A percentile compares a stretch with the other conserved stretches of the same genome.
Evolutionary conservation across 345 rosid species (phyloP).

Genomic region (Stellera chamaejasme): DNA sequence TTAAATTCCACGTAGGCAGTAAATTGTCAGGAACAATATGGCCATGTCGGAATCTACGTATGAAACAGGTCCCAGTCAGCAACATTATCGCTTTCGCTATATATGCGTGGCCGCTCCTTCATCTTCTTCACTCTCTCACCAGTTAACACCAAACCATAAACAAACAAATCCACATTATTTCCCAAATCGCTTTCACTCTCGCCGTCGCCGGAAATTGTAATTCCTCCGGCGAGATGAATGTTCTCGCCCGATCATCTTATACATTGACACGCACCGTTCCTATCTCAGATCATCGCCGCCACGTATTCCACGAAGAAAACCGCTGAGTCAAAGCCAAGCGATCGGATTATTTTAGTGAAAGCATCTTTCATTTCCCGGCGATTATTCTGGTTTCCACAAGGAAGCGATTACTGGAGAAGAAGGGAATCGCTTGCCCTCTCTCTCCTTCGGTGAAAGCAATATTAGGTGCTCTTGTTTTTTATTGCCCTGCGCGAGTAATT

Average conservation of each 20-base stretch:
- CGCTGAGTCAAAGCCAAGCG: constrained; percentile 17
- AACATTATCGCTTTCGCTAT: constrained; percentile 22
- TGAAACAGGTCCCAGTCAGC: constrained; percentile 30
- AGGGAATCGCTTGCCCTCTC: constrained; percentile 20
- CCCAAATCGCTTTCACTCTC: not conserved
- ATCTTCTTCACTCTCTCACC: constrained; percentile 15
- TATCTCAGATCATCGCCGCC: constrained; percentile 57
- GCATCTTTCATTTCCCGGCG: constrained; percentile 18
- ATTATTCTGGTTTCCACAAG: constrained; percentile 16
- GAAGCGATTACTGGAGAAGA: constrained; percentile 18
- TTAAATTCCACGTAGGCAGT: not conserved
- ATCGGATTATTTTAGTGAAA: not conserved
- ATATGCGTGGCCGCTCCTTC: constrained; percentile 23
- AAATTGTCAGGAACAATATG: not conserved
- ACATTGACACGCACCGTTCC: constrained; percentile 29
- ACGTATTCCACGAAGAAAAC: constrained; percentile 54
- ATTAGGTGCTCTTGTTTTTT: no score
- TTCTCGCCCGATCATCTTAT: constrained; percentile 23
- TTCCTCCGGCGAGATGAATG: constrained; percentile 47
- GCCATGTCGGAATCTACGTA: constrained; percentile 8
- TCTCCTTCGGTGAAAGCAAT: constrained; percentile 9
- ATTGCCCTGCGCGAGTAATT: constrained; percentile 3
- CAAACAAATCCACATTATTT: not conserved
- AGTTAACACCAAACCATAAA: constrained; percentile 12
- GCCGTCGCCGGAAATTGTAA: constrained; percentile 21